A percentile compares a stretch with the other conserved stretches of the same genome.
Conservation (phyloP, 169 alveolate species). For the Plasmodium chabaudi region DNA sequence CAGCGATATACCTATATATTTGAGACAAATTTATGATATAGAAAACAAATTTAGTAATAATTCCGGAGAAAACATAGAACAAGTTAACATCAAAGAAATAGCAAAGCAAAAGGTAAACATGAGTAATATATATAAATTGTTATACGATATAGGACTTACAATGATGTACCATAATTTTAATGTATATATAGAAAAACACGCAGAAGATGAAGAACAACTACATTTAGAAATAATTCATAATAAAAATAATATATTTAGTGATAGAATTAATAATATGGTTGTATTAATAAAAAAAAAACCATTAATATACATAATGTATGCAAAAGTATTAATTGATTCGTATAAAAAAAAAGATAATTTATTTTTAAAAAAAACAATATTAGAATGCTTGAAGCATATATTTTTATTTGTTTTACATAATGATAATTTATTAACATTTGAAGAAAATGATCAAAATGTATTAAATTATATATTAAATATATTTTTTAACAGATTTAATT, state of each 20-base stretch:
- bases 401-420: slow-evolving; percentile 40
- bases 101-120: slow-evolving; percentile 27
- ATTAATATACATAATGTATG: slow-evolving; percentile 43
- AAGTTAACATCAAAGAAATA: slow-evolving; percentile 19
- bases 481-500: slow-evolving; percentile 62
- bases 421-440: slow-evolving; percentile 21
- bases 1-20: slow-evolving; percentile 20
- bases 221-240: slow-evolving; percentile 62
- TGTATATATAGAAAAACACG: slow-evolving; percentile 29
- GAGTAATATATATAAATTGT: slow-evolving; percentile 22
- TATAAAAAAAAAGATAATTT: slow-evolving; percentile 38
- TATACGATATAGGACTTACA: slow-evolving; percentile 48
- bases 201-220: slow-evolving; percentile 64
- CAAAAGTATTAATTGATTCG: slow-evolving; percentile 46
- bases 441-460: slow-evolving; percentile 19
- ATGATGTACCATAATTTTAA: slow-evolving; percentile 19
- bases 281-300: slow-evolving; percentile 69
- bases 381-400: slow-evolving; percentile 75
- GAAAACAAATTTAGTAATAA: neutral
- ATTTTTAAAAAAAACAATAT: slow-evolving; percentile 33
- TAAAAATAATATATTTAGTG: slow-evolving; percentile 57
- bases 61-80: neutral
- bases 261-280: slow-evolving; percentile 72
- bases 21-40: slow-evolving; percentile 32
- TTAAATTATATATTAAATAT: slow-evolving; percentile 42